Evolutionary conservation across 345 rosid species (phyloP).

Genomic region (Ceriops zippeliana): DNA sequence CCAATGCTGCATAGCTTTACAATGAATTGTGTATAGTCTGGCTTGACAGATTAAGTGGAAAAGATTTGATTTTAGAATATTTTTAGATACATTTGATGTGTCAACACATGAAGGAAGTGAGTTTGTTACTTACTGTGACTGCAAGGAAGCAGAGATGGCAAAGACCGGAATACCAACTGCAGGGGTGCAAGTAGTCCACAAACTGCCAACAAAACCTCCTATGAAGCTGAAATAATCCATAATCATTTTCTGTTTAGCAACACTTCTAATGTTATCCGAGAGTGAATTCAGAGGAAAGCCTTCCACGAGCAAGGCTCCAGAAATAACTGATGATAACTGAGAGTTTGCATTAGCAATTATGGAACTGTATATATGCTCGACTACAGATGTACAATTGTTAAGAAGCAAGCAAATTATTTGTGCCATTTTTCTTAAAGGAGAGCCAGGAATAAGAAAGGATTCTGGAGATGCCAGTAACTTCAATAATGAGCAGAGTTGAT

Average conservation of each 20-base stretch:
- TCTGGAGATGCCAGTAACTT: constrained; percentile 50
- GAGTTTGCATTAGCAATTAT: constrained; percentile 37
- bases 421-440: constrained; percentile 68
- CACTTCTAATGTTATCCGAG: constrained; percentile 42
- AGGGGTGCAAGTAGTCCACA: constrained; percentile 31
- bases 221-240: constrained; percentile 55
- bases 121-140: constrained; percentile 52
- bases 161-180: constrained; percentile 52
- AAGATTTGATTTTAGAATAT: background rate
- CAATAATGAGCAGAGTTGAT: constrained; percentile 53
- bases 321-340: constrained; percentile 45
- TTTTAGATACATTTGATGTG: background rate
- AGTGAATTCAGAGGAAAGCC: constrained; percentile 68
- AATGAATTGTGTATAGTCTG: background rate
- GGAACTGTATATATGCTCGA: constrained; percentile 48
- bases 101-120: too few species aligned
- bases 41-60: background rate
- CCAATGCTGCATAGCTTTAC: too few species aligned
- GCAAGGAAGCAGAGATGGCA: constrained; percentile 68
- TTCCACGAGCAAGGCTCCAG: constrained; percentile 61
- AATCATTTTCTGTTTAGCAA: constrained; percentile 50
- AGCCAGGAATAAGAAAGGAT: constrained; percentile 44
- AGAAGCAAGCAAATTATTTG: constrained; percentile 61
- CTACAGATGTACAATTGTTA: constrained; percentile 44
- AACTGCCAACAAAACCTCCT: constrained; percentile 38